Evolutionary conservation across 768 basidiomycete genomes (phyloP).

Genomic region (Boletus sp.): DNA sequence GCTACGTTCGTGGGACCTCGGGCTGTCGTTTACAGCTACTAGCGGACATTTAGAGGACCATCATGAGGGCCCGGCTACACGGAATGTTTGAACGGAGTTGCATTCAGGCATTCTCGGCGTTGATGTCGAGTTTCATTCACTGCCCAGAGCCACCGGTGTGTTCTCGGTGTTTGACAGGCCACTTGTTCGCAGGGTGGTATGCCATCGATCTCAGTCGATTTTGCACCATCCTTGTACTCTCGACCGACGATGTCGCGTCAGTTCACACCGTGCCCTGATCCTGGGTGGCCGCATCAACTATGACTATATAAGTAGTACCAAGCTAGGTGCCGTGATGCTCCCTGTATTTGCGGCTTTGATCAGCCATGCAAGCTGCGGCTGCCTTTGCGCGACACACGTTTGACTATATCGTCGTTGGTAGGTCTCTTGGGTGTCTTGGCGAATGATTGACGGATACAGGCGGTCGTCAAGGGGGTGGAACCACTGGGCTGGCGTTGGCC

Average conservation of each 20-base stretch:
- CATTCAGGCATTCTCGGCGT: neutral
- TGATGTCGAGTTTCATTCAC: neutral
- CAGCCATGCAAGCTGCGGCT: constrained; percentile 4
- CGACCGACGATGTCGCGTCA: neutral
- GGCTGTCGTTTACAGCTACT: neutral
- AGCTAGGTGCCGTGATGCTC: neutral
- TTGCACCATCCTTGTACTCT: neutral
- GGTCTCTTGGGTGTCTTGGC: neutral
- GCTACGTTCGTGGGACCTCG: neutral
- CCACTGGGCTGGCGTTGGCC: constrained; percentile 13
- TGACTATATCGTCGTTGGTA: constrained; percentile 18
- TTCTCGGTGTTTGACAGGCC: too few relatives aligned
- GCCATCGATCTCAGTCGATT: neutral
- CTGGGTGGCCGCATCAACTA: neutral
- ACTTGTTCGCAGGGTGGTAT: too few relatives aligned
- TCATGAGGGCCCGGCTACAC: neutral
- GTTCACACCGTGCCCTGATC: neutral
- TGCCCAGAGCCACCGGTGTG: neutral
- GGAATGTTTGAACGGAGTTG: neutral
- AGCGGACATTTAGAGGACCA: neutral
- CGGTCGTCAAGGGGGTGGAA: constrained; percentile 10
- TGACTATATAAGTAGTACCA: neutral
- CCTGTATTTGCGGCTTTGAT: neutral
- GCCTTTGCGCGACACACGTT: constrained; percentile 10
- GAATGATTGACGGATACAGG: neutral